Evolutionary conservation across 2,329 filamentous ascomycete genomes (phyloP).

Genomic region (Aspergillus calidoustus): DNA sequence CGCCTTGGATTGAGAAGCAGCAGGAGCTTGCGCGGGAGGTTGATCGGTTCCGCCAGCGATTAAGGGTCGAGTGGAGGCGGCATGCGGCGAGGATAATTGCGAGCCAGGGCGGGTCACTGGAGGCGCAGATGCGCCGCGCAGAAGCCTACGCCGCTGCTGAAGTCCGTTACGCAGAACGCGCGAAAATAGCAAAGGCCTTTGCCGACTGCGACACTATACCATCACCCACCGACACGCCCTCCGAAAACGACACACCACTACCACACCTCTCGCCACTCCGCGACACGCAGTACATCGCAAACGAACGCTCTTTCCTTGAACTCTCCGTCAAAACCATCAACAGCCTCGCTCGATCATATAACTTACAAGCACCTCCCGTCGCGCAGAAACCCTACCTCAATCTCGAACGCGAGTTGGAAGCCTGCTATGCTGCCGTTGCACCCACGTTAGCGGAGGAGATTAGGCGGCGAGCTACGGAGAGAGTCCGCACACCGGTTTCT

Average conservation of each 20-base stretch:
- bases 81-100: constrained; percentile 81
- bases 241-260: constrained; percentile 23
- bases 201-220: constrained; percentile 14
- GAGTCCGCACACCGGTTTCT: constrained; percentile 44
- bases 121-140: constrained; percentile 73
- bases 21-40: constrained; percentile 78
- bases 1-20: constrained; percentile 98
- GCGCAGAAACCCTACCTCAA: constrained; percentile 92
- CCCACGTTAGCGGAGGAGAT: constrained; percentile 75
- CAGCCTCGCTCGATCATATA: constrained; percentile 80
- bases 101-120: constrained; percentile 73
- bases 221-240: constrained; percentile 4
- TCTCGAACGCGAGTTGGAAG: constrained; percentile 77
- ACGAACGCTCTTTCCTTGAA: constrained; percentile 75
- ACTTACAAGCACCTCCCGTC: constrained; percentile 88
- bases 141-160: constrained; percentile 78
- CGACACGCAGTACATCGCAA: constrained; percentile 74
- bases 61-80: constrained; percentile 82
- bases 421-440: constrained; percentile 86
- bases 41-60: constrained; percentile 70
- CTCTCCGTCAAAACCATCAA: constrained; percentile 81
- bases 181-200: constrained; percentile 32
- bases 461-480: constrained; percentile 64
- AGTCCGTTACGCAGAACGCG: constrained; percentile 38
- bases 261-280: constrained; percentile 69